phyloP scores from a whole-genome alignment of 2,329 filamentous ascomycete genomes.

The Didymellaceae sp. region DNA sequence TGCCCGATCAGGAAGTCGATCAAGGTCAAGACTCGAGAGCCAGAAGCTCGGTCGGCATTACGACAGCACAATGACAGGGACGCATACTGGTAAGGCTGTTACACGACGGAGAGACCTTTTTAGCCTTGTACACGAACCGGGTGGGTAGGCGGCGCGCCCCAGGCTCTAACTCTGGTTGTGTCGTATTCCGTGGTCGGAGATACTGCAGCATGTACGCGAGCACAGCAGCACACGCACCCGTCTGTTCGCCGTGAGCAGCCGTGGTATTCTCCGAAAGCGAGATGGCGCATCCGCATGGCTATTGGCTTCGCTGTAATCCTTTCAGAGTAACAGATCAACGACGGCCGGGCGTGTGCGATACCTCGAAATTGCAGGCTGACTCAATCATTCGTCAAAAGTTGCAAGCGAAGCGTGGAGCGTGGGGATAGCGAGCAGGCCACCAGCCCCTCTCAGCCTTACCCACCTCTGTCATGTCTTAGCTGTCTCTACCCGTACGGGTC shows the following conservation, averaged over 20 bases:
- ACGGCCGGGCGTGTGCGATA: background rate
- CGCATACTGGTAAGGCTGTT: slow-evolving; percentile 15
- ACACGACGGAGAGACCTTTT: slow-evolving; percentile 3
- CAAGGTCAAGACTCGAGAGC: background rate
- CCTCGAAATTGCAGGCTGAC: background rate
- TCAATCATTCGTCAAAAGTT: slow-evolving; percentile 5
- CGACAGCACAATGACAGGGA: background rate
- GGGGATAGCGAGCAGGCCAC: slow-evolving; percentile 18
- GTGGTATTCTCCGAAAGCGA: slow-evolving; percentile 13
- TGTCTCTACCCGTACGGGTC: too few species aligned
- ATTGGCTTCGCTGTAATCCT: slow-evolving; percentile 4
- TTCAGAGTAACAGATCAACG: slow-evolving; percentile 6
- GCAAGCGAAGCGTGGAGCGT: slow-evolving; percentile 24
- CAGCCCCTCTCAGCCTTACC: too few species aligned
- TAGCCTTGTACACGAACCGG: slow-evolving; percentile 4
- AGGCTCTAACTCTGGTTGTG: slow-evolving; percentile 14
- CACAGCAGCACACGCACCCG: slow-evolving; percentile 12
- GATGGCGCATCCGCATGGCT: background rate
- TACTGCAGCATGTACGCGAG: slow-evolving; percentile 17
- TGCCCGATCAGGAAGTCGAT: slow-evolving; percentile 16
- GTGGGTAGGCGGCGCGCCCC: background rate
- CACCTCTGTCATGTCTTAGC: too few species aligned
- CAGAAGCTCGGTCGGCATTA: background rate
- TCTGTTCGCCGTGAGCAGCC: slow-evolving; percentile 1
- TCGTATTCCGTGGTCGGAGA: slow-evolving; percentile 21